phyloP scores from a whole-genome alignment of 805 yeast genomes.

The Saccharomycopsis sp. region DNA sequence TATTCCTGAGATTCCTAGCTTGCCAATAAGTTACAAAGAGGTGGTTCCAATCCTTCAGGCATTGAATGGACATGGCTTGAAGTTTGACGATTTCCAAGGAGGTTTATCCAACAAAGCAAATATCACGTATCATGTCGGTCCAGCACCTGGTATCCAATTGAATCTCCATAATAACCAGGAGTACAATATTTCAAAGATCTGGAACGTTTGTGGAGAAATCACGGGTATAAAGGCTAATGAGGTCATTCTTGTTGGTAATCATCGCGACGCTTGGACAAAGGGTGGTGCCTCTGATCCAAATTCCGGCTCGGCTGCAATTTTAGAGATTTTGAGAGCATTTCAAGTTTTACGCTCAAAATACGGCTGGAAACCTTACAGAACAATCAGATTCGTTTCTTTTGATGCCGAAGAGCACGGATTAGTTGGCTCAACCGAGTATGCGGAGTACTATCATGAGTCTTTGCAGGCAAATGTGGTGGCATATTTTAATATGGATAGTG shows the following conservation, averaged over 20 bases:
- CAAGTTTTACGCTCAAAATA: constrained; percentile 37
- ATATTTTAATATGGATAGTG: constrained; percentile 64
- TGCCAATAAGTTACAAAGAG: constrained; percentile 61
- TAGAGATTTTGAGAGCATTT: constrained; percentile 58
- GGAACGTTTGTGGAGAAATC: constrained; percentile 56
- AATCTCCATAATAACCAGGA: constrained; percentile 56
- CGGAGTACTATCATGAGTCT: constrained; percentile 46
- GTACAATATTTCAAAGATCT: constrained; percentile 52
- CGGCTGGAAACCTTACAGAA: constrained; percentile 71
- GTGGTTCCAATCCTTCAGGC: constrained; percentile 54
- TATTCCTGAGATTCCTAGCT: constrained; percentile 61
- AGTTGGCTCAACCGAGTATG: constrained; percentile 74
- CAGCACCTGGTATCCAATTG: constrained; percentile 36
- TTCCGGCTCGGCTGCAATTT: constrained; percentile 58
- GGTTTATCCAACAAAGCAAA: constrained; percentile 29
- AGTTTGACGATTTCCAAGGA: constrained; percentile 39
- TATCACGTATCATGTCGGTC: constrained; percentile 48
- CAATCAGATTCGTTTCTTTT: constrained; percentile 69
- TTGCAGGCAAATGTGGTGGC: constrained; percentile 51
- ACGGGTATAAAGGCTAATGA: constrained; percentile 49
- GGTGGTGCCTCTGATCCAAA: constrained; percentile 81
- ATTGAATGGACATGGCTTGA: constrained; percentile 52
- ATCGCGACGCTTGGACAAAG: constrained; percentile 74
- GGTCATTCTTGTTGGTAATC: constrained; percentile 63
- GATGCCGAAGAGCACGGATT: constrained; percentile 74